Percentiles rank a stretch among this genome's conserved stretches.
Evolutionary conservation across 1,284 basidiomycete genomes (phyloP).

Genomic region (Takashimella koratensis): DNA sequence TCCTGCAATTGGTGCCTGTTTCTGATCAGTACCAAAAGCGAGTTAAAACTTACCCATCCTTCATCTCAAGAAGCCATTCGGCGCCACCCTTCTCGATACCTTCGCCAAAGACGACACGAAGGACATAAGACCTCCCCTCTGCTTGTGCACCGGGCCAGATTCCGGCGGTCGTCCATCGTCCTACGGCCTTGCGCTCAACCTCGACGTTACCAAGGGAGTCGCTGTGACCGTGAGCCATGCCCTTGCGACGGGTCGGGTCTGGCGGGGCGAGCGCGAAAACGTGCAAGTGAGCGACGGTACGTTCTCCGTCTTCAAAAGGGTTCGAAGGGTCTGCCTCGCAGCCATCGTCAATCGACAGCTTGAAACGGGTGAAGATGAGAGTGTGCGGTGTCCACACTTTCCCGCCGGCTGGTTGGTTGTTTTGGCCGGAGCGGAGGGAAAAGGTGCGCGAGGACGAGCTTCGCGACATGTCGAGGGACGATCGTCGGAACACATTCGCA

Average conservation of each 20-base stretch:
- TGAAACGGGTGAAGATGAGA: slow-evolving; percentile 17
- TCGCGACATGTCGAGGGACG: neutral
- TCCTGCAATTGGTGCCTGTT: slow-evolving; percentile 26
- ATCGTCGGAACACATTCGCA: slow-evolving; percentile 20
- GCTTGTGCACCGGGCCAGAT: neutral
- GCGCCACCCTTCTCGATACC: slow-evolving; percentile 10
- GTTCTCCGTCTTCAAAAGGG: slow-evolving; percentile 11
- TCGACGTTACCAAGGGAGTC: slow-evolving; percentile 2
- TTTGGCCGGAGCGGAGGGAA: neutral
- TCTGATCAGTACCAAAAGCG: neutral
- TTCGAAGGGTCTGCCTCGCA: neutral
- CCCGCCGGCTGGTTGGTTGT: neutral
- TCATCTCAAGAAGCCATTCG: slow-evolving; percentile 38
- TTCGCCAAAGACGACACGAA: slow-evolving; percentile 16
- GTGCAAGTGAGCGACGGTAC: slow-evolving; percentile 18
- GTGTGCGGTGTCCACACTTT: slow-evolving; percentile 15
- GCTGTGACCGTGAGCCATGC: neutral
- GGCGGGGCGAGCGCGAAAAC: slow-evolving; percentile 1
- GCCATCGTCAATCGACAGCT: slow-evolving; percentile 4
- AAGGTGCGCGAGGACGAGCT: neutral
- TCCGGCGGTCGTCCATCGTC: neutral
- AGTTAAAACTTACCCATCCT: slow-evolving; percentile 19
- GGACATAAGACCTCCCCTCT: slow-evolving; percentile 4
- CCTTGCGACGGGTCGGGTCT: neutral
- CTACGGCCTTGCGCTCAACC: slow-evolving; percentile 12